Conservation (phyloP, 73 alveolate genomes). For the Blepharisma stoltei region DNA sequence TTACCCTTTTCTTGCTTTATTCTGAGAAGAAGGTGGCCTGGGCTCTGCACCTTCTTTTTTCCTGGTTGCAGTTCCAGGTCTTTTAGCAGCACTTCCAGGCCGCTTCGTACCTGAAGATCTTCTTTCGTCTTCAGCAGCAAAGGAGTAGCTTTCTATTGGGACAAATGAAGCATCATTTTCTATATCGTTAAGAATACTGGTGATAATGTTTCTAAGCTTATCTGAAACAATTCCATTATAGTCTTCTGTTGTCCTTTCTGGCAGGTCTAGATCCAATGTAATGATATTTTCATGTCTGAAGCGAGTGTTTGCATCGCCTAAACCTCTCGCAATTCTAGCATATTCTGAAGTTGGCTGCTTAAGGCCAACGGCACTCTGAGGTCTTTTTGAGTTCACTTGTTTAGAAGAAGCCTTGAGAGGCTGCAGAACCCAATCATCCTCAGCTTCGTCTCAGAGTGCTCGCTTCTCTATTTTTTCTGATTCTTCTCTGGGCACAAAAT, state of each 20-base stretch:
- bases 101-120: background rate
- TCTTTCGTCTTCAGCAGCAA: background rate
- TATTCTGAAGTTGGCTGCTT: constrained; percentile 78
- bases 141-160: constrained; percentile 19
- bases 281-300: constrained; percentile 72
- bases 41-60: background rate
- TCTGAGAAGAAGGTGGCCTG: constrained; percentile 14
- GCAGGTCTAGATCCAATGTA: constrained; percentile 70
- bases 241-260: constrained; percentile 82
- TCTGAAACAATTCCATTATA: constrained; percentile 63
- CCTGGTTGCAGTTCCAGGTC: constrained; percentile 20
- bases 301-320: constrained; percentile 82
- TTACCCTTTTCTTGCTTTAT: too few relatives aligned
- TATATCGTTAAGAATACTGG: background rate
- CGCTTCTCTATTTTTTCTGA: constrained; percentile 65
- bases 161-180: constrained; percentile 14
- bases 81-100: constrained; percentile 27
- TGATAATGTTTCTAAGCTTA: constrained; percentile 35
- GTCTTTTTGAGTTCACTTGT: constrained; percentile 44
- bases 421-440: constrained; percentile 72
- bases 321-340: constrained; percentile 75
- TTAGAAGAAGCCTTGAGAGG: constrained; percentile 35
- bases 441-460: constrained; percentile 77
- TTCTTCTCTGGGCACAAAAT: constrained; percentile 85
- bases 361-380: constrained; percentile 72